Percentiles rank a stretch among this genome's conserved stretches.
These are phyloP conservation scores for Cryptosporidium felis DNA, from an alignment of 169 alveolate species.

Conservation along the genomic window DNA sequence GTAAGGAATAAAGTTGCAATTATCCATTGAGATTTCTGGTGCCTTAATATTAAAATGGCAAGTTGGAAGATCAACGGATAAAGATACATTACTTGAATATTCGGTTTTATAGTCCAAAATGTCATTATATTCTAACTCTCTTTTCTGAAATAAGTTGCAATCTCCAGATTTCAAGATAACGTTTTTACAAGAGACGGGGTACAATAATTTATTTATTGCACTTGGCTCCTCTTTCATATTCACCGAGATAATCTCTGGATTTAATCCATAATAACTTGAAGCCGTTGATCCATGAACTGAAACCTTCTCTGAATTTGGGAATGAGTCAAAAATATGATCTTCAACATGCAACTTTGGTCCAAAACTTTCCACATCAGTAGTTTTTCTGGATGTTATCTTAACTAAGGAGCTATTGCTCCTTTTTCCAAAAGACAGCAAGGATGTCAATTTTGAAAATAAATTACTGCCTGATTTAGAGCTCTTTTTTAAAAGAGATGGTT, in stretches of 20 bases:
- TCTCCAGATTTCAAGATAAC: background rate
- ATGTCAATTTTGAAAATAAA: slow-evolving; percentile 14
- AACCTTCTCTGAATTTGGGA: slow-evolving; percentile 7
- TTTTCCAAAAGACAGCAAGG: slow-evolving; percentile 24
- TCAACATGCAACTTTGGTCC: slow-evolving; percentile 3
- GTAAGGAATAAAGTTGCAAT: too few species aligned
- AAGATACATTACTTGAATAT: slow-evolving; percentile 4
- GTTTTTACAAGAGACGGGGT: too few species aligned
- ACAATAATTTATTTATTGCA: too few species aligned
- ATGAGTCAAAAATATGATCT: background rate
- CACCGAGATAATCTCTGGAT: too few species aligned
- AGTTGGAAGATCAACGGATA: background rate
- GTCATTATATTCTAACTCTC: slow-evolving; percentile 41
- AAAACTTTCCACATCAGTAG: too few species aligned
- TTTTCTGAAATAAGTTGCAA: slow-evolving; percentile 29
- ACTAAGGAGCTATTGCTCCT: background rate
- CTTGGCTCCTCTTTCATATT: too few species aligned
- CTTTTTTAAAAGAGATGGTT: background rate
- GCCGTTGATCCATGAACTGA: slow-evolving; percentile 16
- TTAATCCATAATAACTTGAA: slow-evolving; percentile 28
- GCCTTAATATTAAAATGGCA: background rate
- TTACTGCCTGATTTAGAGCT: background rate
- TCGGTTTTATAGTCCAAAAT: slow-evolving; percentile 58
- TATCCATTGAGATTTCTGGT: too few species aligned
- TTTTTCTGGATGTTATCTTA: background rate